phyloP scores from a whole-genome alignment of 2,329 filamentous ascomycete species.

The Sarocladium kiliense region DNA sequence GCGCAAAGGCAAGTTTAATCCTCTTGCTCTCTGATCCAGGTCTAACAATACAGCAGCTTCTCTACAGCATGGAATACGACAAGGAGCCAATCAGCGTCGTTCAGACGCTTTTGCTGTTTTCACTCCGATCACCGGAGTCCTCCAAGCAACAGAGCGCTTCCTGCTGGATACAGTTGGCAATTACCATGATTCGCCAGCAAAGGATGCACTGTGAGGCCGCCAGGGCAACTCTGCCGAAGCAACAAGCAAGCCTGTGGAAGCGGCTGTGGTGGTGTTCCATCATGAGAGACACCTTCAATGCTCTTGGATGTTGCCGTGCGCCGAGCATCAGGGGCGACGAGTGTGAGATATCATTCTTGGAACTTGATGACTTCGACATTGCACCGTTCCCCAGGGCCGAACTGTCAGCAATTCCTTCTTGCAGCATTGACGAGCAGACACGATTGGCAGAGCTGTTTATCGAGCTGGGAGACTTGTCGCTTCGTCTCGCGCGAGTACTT shows the following conservation, averaged over 20 bases:
- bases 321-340: slow-evolving; percentile 1
- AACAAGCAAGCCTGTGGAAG: background rate
- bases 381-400: background rate
- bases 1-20: background rate
- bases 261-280: slow-evolving; percentile 6
- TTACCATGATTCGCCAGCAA: background rate
- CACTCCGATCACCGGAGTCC: background rate
- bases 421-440: background rate
- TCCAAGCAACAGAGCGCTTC: background rate
- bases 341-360: background rate
- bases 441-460: slow-evolving; percentile 2
- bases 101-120: background rate
- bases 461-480: background rate
- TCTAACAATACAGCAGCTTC: background rate
- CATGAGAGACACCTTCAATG: background rate
- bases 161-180: background rate
- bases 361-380: slow-evolving; percentile 3
- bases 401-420: background rate
- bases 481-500: background rate
- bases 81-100: background rate
- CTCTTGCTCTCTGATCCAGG: background rate
- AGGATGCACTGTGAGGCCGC: background rate
- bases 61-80: background rate
- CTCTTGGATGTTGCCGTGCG: background rate
- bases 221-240: background rate